phyloP scores from a whole-genome alignment of 1,139 yeast genomes.

The Saccharomycopsis hybrid region DNA sequence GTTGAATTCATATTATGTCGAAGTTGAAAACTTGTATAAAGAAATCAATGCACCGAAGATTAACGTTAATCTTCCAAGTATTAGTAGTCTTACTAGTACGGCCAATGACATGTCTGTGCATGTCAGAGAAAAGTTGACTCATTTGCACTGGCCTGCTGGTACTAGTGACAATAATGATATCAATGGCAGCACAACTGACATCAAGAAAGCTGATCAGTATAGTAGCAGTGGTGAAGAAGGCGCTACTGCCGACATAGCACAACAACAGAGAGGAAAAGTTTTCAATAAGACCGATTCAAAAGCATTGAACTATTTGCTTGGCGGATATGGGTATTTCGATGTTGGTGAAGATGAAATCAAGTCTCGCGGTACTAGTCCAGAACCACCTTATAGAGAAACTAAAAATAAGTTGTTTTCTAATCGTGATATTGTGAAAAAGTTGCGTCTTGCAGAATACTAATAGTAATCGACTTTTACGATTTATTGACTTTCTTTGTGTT shows the following conservation, averaged over 20 bases:
- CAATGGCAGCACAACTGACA: background rate
- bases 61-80: too few species aligned
- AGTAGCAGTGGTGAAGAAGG: constrained; percentile 28
- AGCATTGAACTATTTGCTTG: constrained; percentile 45
- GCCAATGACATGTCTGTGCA: too few species aligned
- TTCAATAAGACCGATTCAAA: background rate
- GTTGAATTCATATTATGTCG: constrained; percentile 59
- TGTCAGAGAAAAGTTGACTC: too few species aligned
- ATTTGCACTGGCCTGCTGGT: too few species aligned
- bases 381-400: constrained; percentile 34
- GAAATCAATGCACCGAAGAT: too few species aligned
- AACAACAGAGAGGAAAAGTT: background rate
- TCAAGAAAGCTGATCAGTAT: too few species aligned
- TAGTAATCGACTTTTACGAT: too few species aligned
- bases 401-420: constrained; percentile 40
- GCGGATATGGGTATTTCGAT: constrained; percentile 77
- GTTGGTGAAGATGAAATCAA: constrained; percentile 65
- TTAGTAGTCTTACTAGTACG: too few species aligned
- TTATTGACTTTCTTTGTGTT: too few species aligned
- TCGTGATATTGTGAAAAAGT: constrained; percentile 65
- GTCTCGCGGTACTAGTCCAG: constrained; percentile 67
- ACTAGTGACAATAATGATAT: background rate
- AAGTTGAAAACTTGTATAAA: constrained; percentile 50
- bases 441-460: constrained; percentile 61
- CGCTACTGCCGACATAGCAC: constrained; percentile 25